A percentile compares a stretch with the other conserved stretches of the same genome.
phyloP scores from a whole-genome alignment of 768 basidiomycete genomes.

The Calvatia gigantea region DNA sequence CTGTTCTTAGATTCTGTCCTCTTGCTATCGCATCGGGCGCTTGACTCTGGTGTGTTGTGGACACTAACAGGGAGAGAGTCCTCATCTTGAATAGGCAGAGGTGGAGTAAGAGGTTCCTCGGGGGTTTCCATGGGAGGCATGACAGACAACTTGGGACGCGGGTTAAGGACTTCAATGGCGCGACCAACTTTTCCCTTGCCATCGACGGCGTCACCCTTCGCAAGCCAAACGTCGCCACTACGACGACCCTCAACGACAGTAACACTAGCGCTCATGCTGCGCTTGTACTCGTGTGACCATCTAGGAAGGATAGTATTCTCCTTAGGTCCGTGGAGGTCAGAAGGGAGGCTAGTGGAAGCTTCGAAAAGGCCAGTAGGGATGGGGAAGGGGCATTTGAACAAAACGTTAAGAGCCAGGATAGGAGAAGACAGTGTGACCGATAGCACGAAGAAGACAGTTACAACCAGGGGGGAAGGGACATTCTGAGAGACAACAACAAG shows the following conservation, averaged over 20 bases:
- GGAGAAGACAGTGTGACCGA: constrained; percentile 70
- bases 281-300: constrained; percentile 58
- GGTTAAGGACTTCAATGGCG: constrained; percentile 58
- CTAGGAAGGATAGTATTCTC: constrained; percentile 36
- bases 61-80: constrained; percentile 41
- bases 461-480: constrained; percentile 29
- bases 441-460: constrained; percentile 52
- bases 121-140: constrained; percentile 52
- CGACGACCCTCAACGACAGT: constrained; percentile 70
- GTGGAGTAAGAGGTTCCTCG: constrained; percentile 47
- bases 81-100: constrained; percentile 57
- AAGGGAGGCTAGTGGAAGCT: constrained; percentile 37
- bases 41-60: constrained; percentile 51
- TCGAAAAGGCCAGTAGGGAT: constrained; percentile 68
- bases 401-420: constrained; percentile 56
- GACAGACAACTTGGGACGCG: constrained; percentile 66
- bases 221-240: constrained; percentile 73
- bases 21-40: constrained; percentile 52
- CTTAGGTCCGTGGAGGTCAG: constrained; percentile 31
- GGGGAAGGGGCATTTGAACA: constrained; percentile 60
- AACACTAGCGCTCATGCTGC: constrained; percentile 57
- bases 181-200: constrained; percentile 60
- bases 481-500: constrained; percentile 41
- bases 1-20: constrained; percentile 53
- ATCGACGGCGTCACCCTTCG: constrained; percentile 69